Evolutionary conservation across 768 basidiomycete species (phyloP).

Genomic region (Mycena belliarum): DNA sequence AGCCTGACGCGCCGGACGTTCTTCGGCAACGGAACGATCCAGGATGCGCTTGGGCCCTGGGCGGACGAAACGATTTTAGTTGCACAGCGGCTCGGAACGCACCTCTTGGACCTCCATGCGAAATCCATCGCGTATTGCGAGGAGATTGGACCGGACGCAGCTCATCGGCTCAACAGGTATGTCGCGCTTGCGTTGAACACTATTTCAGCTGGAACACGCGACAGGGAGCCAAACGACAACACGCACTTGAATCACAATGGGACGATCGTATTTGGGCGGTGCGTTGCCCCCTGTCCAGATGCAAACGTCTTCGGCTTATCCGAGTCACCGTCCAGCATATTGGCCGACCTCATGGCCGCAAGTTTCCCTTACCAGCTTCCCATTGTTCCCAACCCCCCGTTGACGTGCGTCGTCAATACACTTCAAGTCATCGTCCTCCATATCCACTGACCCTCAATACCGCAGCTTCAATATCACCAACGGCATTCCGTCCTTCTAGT

Average conservation of each 20-base stretch:
- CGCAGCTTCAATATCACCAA: constrained; percentile 35
- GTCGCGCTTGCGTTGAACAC: too few species aligned
- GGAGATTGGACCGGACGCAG: constrained; percentile 40
- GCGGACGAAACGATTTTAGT: constrained; percentile 40
- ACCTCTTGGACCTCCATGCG: constrained; percentile 40
- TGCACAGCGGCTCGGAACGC: constrained; percentile 36
- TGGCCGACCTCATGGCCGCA: constrained; percentile 37
- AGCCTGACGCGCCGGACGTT: constrained; percentile 41
- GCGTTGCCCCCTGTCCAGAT: neutral
- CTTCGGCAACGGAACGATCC: constrained; percentile 36
- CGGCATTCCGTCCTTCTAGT: constrained; percentile 39
- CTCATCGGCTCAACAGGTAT: constrained; percentile 36
- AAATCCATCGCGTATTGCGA: constrained; percentile 41
- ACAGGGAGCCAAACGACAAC: constrained; percentile 36
- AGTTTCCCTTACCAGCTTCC: constrained; percentile 39
- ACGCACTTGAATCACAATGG: constrained; percentile 43
- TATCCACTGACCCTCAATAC: neutral
- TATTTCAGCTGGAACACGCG: neutral
- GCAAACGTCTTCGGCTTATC: neutral
- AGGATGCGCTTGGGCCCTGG: constrained; percentile 39
- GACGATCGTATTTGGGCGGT: constrained; percentile 44
- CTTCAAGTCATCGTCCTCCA: too few species aligned
- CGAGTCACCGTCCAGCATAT: constrained; percentile 34
- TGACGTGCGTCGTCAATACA: constrained; percentile 32
- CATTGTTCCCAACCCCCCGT: constrained; percentile 34